phyloP scores from a whole-genome alignment of 108 stramenopile genomes.

The Aurantiochytrium sp. region DNA sequence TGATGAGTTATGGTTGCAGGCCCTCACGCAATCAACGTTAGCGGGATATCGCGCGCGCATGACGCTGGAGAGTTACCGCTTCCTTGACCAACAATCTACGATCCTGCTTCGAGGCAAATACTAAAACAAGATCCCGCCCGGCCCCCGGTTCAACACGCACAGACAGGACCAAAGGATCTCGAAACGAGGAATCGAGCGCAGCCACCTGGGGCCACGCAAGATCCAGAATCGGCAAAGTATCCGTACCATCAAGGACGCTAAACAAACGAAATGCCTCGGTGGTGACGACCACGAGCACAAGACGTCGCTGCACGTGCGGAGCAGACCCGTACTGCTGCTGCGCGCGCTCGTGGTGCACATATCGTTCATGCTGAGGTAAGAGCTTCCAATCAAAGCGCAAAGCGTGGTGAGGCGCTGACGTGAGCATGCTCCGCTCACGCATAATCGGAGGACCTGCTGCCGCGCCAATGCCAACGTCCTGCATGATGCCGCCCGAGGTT shows the following conservation, averaged over 20 bases:
- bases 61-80: background rate
- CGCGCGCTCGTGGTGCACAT: background rate
- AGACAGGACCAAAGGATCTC: background rate
- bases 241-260: background rate
- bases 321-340: background rate
- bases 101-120: background rate
- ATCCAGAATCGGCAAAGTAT: background rate
- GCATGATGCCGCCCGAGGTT: constrained; percentile 16
- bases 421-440: background rate
- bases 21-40: too few species aligned
- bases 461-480: background rate
- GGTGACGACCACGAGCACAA: background rate
- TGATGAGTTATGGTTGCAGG: too few species aligned
- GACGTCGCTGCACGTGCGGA: background rate
- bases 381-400: background rate
- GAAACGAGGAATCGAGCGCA: background rate
- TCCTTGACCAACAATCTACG: background rate
- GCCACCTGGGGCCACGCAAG: background rate
- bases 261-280: background rate
- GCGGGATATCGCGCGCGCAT: background rate
- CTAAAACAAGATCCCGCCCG: background rate
- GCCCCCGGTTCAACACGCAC: background rate
- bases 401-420: background rate
- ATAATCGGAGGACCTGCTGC: background rate
- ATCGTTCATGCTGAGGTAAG: background rate